These are phyloP conservation scores for Pseudogymnoascus sp. DNA, from an alignment of 2,329 filamentous ascomycete species.

Conservation along the genomic window DNA sequence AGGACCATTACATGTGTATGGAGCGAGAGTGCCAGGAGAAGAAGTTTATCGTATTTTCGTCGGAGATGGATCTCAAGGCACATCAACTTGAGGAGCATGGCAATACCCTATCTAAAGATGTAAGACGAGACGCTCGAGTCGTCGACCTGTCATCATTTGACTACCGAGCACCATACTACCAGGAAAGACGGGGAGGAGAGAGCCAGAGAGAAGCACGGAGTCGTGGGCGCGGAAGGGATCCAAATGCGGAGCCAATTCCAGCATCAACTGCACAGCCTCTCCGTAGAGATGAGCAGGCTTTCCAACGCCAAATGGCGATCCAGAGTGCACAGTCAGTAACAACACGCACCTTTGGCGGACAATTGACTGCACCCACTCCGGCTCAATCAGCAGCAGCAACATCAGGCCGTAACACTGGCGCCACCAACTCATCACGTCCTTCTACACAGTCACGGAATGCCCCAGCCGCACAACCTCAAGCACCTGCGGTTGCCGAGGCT, in stretches of 20 bases:
- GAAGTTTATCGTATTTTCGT: slow-evolving; percentile 95
- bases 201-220: slow-evolving; percentile 33
- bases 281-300: slow-evolving; percentile 79
- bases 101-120: slow-evolving; percentile 70
- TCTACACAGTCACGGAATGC: slow-evolving; percentile 7
- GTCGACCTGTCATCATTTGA: slow-evolving; percentile 88
- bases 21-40: slow-evolving; percentile 88
- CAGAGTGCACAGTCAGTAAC: slow-evolving; percentile 77
- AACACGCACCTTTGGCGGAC: slow-evolving; percentile 74
- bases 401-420: background rate
- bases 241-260: slow-evolving; percentile 73
- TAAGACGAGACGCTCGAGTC: slow-evolving; percentile 69
- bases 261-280: slow-evolving; percentile 70
- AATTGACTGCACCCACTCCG: slow-evolving; percentile 53
- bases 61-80: slow-evolving; percentile 88
- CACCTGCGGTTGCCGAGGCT: slow-evolving; percentile 42
- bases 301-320: slow-evolving; percentile 85
- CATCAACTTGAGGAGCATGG: slow-evolving; percentile 83
- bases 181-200: slow-evolving; percentile 41
- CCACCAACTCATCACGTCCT: background rate
- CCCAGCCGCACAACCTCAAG: slow-evolving; percentile 22
- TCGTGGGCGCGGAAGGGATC: slow-evolving; percentile 66
- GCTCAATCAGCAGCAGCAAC: slow-evolving; percentile 22
- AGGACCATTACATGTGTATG: slow-evolving; percentile 76
- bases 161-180: slow-evolving; percentile 61